These are phyloP conservation scores for Thraustochytrium sp. DNA, from an alignment of 352 stramenopile genomes.

Conservation along the genomic window DNA sequence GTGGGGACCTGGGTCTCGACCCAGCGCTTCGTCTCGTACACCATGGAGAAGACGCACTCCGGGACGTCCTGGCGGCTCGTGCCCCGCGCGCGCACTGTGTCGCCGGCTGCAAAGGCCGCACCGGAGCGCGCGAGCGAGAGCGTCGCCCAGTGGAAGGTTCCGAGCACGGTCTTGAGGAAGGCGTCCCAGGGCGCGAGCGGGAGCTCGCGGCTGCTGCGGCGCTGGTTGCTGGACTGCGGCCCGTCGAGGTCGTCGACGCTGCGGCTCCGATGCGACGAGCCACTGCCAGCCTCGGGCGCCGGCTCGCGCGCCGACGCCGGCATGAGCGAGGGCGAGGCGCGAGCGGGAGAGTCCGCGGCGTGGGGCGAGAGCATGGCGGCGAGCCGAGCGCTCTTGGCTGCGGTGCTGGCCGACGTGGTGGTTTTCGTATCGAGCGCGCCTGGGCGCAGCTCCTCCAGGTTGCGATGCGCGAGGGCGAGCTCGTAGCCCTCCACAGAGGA, in stretches of 20 bases:
- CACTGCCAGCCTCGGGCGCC: background rate
- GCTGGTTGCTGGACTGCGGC: background rate
- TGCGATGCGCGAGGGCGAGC: too few species aligned
- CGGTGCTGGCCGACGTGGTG: too few species aligned
- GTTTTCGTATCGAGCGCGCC: too few species aligned
- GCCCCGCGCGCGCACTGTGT: background rate
- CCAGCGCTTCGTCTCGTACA: constrained; percentile 3
- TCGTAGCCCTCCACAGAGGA: background rate
- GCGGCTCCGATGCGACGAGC: background rate
- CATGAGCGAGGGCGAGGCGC: too few species aligned
- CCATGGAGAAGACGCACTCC: constrained; percentile 13
- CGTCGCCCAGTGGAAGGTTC: background rate
- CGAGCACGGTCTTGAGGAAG: constrained; percentile 3
- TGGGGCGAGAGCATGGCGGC: too few species aligned
- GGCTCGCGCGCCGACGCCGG: too few species aligned
- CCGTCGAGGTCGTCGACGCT: background rate
- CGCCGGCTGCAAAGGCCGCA: background rate
- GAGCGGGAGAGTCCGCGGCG: too few species aligned
- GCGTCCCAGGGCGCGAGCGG: constrained; percentile 1
- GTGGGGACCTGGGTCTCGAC: background rate
- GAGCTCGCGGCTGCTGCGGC: constrained; percentile 5
- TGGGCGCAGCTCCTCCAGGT: too few species aligned
- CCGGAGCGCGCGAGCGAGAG: background rate
- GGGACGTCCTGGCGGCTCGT: constrained; percentile 8
- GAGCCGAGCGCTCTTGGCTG: too few species aligned